A percentile compares a stretch with the other conserved stretches of the same genome.
Conservation (phyloP, 2,329 filamentous ascomycete genomes). For the Septoria linicola region DNA sequence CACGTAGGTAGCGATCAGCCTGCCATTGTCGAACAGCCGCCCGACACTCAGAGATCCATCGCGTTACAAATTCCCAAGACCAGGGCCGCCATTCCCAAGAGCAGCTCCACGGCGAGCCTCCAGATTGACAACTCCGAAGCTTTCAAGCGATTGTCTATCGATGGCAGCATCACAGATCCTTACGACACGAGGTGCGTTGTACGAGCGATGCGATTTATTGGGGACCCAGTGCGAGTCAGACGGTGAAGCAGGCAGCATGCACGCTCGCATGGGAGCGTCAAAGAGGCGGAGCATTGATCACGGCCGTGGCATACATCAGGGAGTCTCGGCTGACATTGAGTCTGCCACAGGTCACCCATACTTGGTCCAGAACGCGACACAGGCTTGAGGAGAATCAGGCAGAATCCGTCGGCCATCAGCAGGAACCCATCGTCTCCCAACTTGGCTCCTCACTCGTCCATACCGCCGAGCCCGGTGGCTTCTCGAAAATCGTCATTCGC, state of each 20-base stretch:
- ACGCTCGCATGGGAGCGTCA: not conserved
- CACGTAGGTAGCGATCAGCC: constrained; percentile 12
- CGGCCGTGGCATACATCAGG: not conserved
- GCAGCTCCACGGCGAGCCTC: constrained; percentile 38
- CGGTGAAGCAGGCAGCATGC: not conserved
- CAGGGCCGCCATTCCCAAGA: constrained; percentile 47
- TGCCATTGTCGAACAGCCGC: constrained; percentile 18
- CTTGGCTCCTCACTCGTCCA: constrained; percentile 69
- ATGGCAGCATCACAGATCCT: constrained; percentile 61
- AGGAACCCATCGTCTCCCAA: constrained; percentile 64
- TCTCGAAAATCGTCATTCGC: constrained; percentile 49
- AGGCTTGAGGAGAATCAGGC: constrained; percentile 89
- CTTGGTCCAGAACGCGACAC: constrained; percentile 56
- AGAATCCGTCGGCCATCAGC: constrained; percentile 55
- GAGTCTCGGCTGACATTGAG: constrained; percentile 17
- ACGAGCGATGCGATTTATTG: not conserved
- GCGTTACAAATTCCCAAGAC: constrained; percentile 47
- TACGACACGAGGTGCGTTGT: constrained; percentile 71
- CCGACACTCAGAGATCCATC: constrained; percentile 18
- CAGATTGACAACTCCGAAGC: constrained; percentile 55
- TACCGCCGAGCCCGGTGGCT: constrained; percentile 67
- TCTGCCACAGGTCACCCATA: constrained; percentile 68
- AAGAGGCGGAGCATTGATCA: not conserved
- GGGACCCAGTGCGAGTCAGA: not conserved
- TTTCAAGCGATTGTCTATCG: constrained; percentile 70